Percentiles rank a stretch among this genome's conserved stretches.
These are phyloP conservation scores for Monosporozyma aerobia DNA, from an alignment of 805 yeast genomes.

Conservation along the genomic window DNA sequence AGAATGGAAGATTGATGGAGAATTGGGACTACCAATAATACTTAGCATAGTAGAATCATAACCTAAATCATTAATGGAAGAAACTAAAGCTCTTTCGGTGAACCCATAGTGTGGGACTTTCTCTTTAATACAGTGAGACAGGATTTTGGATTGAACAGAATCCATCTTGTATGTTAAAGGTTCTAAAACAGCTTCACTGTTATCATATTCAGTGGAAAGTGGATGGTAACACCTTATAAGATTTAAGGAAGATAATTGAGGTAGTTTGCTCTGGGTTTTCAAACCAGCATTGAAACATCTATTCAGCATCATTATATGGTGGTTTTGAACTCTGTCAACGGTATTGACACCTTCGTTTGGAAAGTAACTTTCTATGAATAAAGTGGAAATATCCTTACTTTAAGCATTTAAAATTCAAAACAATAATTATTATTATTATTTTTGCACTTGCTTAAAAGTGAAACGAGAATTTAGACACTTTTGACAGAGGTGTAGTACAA, in stretches of 20 bases:
- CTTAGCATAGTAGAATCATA: slow-evolving; percentile 21
- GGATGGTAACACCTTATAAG: slow-evolving; percentile 20
- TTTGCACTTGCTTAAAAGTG: background rate
- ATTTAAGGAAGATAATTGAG: background rate
- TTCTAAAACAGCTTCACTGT: slow-evolving; percentile 8
- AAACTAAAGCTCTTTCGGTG: slow-evolving; percentile 24
- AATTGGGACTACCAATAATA: slow-evolving; percentile 25
- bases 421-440: background rate
- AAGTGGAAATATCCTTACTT: background rate
- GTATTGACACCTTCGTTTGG: background rate
- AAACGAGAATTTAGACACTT: background rate
- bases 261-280: background rate
- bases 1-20: slow-evolving; percentile 26
- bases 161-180: slow-evolving; percentile 23
- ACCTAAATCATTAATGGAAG: slow-evolving; percentile 22
- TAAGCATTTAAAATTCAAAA: background rate
- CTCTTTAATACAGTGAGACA: slow-evolving; percentile 19
- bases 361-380: background rate
- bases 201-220: slow-evolving; percentile 15
- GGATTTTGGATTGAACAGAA: slow-evolving; percentile 21
- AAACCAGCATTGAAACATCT: background rate
- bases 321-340: background rate
- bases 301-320: background rate
- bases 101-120: slow-evolving; percentile 28
- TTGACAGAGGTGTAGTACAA: background rate